Percentiles rank a stretch among this genome's conserved stretches.
phyloP scores from a whole-genome alignment of 768 basidiomycete species.

The Wakefieldia striispora region DNA sequence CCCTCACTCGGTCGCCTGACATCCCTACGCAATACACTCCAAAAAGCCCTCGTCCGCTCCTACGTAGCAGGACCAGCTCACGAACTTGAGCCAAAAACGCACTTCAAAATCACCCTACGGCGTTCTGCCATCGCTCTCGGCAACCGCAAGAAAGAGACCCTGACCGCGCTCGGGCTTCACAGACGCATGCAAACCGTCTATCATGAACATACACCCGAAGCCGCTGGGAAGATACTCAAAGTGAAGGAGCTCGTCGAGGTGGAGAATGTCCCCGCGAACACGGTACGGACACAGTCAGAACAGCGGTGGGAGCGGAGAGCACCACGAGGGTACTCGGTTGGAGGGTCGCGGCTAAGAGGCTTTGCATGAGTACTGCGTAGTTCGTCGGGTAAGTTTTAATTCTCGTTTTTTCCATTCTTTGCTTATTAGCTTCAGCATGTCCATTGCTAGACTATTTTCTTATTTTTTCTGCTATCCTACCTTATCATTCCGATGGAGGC shows the following conservation, averaged over 20 bases:
- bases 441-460: background rate
- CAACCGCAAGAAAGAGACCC: slow-evolving; percentile 64
- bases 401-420: background rate
- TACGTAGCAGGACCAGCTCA: slow-evolving; percentile 1
- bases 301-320: slow-evolving; percentile 67
- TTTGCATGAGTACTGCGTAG: slow-evolving; percentile 7
- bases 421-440: background rate
- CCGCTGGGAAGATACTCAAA: slow-evolving; percentile 81
- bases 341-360: slow-evolving; percentile 32
- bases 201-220: slow-evolving; percentile 66
- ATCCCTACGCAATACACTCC: slow-evolving; percentile 7
- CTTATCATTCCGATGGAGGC: no score
- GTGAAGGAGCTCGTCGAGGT: slow-evolving; percentile 92
- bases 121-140: slow-evolving; percentile 87
- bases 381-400: slow-evolving; percentile 4
- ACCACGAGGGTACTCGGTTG: slow-evolving; percentile 63
- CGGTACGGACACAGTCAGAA: slow-evolving; percentile 68
- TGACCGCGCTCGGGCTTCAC: slow-evolving; percentile 81
- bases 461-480: no score
- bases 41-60: slow-evolving; percentile 8
- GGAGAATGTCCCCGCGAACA: slow-evolving; percentile 69
- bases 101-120: slow-evolving; percentile 86
- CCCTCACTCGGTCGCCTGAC: slow-evolving; percentile 4
- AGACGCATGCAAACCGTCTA: slow-evolving; percentile 84
- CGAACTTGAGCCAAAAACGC: slow-evolving; percentile 46